Conservation (phyloP, 176 grass and related monocot genomes). For the Dendrocalamus sinicus region DNA sequence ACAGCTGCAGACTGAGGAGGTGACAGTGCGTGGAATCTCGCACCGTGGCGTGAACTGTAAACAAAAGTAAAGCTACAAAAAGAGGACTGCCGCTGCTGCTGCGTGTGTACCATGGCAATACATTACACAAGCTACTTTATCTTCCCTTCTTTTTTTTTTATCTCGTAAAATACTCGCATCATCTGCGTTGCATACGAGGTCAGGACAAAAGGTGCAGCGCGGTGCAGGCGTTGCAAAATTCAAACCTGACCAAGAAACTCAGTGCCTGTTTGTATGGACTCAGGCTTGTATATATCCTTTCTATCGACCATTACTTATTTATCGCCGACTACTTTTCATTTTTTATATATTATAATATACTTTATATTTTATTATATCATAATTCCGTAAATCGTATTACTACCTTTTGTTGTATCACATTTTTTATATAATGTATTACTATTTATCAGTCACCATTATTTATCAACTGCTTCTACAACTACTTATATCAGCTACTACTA, state of each 20-base stretch:
- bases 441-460: too few species aligned
- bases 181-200: conserved; percentile 24
- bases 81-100: conserved; percentile 32
- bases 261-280: too few species aligned
- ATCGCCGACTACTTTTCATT: too few species aligned
- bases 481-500: too few species aligned
- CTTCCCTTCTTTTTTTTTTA: not conserved
- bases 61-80: conserved; percentile 54
- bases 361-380: too few species aligned
- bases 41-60: conserved; percentile 44
- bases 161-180: not conserved
- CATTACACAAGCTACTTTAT: not conserved
- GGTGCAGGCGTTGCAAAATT: not conserved
- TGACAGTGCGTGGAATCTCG: conserved; percentile 52
- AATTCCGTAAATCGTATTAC: too few species aligned
- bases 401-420: too few species aligned
- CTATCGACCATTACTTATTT: too few species aligned
- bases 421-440: too few species aligned
- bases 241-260: conserved; percentile 2
- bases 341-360: too few species aligned
- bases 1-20: not conserved
- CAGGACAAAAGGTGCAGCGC: not conserved
- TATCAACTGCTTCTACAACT: too few species aligned
- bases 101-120: not conserved
- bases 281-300: too few species aligned